Base-by-base conservation (phyloP, 2,329 filamentous ascomycete species). In the Xylaria sp. region DNA sequence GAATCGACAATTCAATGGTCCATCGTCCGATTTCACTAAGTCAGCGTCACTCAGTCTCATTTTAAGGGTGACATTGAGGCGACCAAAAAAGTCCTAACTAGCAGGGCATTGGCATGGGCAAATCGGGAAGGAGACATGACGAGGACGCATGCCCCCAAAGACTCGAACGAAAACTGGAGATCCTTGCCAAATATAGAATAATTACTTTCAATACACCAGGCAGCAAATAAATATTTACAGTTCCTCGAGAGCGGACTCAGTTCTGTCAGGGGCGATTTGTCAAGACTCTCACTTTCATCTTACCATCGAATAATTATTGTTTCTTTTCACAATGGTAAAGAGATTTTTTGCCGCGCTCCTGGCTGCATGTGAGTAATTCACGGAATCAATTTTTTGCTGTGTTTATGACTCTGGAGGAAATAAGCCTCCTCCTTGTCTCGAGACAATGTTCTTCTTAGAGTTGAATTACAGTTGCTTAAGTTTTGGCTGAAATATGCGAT, bases 101-200 rank as follows among this genome's bases (percentile, higher is more conserved):
- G 55, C 39, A 28, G 23, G 23, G 23, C 34, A 37, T 34, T 34
- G n/a, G 1, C n/a, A 64, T 64, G 7, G 28, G 61, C 62, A 15
- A 64, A 64, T 64, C 28, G 18, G 62, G 62, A 64, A 64, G 62
- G 62, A 64, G 62, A 15, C n/a, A 57, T 32, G 15, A 25, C 39
- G 25, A 63, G 18, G 34, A 20, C n/a, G 18, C 37, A n/a, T 8
- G 13, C 25, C 50, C 37, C 54, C 20, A 37, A 39, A 51, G 41
- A 25, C 37, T 52, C 61, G 48, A 63, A 25, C 34, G 28, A 2
- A 2, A 7, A 12, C 6, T 13, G 41, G 28, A 46, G 28, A 64
- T 64, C 62, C 9, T 57, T 64, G 10, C 52, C 20, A 51, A 39
- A 32, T 57, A 50, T n/a, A 41, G 52, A 57, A 6, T 44, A n/a